A percentile compares a stretch with the other conserved stretches of the same genome.
phyloP scores from a whole-genome alignment of 78 protist genomes.

The Tieghemostelium lacteum region DNA sequence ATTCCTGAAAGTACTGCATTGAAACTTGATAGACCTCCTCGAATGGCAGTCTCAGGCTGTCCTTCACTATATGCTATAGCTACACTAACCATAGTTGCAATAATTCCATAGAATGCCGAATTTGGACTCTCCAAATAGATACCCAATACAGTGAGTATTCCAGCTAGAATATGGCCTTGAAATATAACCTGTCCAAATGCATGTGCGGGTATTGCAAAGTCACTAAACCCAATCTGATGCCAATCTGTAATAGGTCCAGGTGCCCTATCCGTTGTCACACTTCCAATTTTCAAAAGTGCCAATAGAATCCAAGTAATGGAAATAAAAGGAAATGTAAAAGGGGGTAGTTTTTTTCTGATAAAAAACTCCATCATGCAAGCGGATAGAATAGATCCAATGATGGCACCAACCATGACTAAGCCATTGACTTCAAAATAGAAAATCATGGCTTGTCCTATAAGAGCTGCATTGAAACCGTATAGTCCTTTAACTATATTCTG shows the following conservation, averaged over 20 bases:
- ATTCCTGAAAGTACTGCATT: conserved; percentile 57
- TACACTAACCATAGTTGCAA: conserved; percentile 3
- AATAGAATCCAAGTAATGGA: conserved; percentile 35
- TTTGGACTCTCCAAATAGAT: conserved; percentile 30
- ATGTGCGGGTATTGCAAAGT: conserved; percentile 9
- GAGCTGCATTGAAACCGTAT: conserved; percentile 57
- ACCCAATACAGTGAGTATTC: conserved; percentile 20
- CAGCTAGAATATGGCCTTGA: conserved; percentile 26
- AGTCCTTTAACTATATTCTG: conserved; percentile 27
- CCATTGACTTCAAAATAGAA: conserved; percentile 26
- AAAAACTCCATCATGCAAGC: conserved; percentile 32
- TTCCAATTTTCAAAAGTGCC: background rate
- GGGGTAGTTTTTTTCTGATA: conserved; percentile 6
- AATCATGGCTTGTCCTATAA: conserved; percentile 56
- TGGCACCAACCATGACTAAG: background rate
- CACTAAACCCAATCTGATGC: background rate
- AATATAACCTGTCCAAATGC: conserved; percentile 64
- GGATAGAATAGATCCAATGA: conserved; percentile 21
- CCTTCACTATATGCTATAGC: background rate
- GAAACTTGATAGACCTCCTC: conserved; percentile 26
- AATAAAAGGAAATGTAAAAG: conserved; percentile 69
- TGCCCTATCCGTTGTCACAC: background rate
- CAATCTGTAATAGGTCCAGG: background rate
- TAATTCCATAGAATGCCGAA: conserved; percentile 22
- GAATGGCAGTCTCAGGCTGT: background rate